A percentile compares a stretch with the other conserved stretches of the same genome.
These are phyloP conservation scores for Davidsoniella australis DNA, from an alignment of 2,329 filamentous ascomycete species.

Conservation along the genomic window DNA sequence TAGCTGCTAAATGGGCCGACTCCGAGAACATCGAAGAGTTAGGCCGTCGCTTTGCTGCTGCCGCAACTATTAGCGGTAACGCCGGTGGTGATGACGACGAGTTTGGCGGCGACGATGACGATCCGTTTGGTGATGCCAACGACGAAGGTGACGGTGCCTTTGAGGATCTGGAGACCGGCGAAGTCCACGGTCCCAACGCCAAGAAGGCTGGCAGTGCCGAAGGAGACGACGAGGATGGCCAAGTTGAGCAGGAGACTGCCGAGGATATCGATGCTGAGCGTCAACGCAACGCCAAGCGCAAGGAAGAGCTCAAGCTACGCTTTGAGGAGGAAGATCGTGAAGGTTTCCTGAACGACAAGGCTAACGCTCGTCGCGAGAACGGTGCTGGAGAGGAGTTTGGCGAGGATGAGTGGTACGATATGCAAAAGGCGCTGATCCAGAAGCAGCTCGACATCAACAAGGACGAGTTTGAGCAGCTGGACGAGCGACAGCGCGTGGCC, in stretches of 20 bases:
- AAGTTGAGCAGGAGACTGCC: conserved; percentile 25
- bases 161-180: conserved; percentile 68
- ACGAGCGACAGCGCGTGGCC: conserved; percentile 63
- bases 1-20: conserved; percentile 75
- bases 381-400: conserved; percentile 66
- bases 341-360: conserved; percentile 81
- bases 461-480: conserved; percentile 74
- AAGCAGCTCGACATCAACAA: conserved; percentile 97
- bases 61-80: conserved; percentile 21
- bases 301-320: conserved; percentile 83
- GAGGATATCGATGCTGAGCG: conserved; percentile 69
- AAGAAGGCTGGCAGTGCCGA: conserved; percentile 15
- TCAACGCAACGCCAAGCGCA: conserved; percentile 74
- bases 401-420: conserved; percentile 97
- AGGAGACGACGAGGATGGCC: conserved; percentile 16
- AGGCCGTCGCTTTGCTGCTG: conserved; percentile 57
- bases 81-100: conserved; percentile 23
- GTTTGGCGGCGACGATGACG: conserved; percentile 36
- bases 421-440: conserved; percentile 84
- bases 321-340: conserved; percentile 98
- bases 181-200: conserved; percentile 30
- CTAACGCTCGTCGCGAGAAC: conserved; percentile 53
- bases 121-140: conserved; percentile 34
- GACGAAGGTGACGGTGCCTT: conserved; percentile 67
- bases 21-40: conserved; percentile 61